Percentiles rank a stretch among this genome's conserved stretches.
phyloP scores from a whole-genome alignment of 306 rosid species.

The Castanospermum australe region DNA sequence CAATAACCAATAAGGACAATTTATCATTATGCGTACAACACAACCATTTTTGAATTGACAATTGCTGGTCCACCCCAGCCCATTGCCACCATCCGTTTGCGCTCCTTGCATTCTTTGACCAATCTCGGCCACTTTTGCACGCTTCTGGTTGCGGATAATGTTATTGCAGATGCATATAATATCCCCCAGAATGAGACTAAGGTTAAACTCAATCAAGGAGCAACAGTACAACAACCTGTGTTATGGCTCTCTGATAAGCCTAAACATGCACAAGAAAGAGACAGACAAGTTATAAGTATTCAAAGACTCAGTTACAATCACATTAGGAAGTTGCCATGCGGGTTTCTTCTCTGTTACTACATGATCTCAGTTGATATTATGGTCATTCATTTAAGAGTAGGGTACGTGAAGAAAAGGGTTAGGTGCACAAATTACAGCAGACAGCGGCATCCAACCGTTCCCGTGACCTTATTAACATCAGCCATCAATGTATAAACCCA shows the following conservation, averaged over 20 bases:
- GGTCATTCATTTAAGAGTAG: conserved; percentile 15
- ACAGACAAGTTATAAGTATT: not conserved
- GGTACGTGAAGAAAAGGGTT: conserved; percentile 21
- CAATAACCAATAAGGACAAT: not conserved
- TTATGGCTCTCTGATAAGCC: not conserved
- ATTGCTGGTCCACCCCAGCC: not conserved
- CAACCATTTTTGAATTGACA: not conserved
- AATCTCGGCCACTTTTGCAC: not conserved
- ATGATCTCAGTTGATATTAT: not conserved
- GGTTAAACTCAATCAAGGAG: not conserved
- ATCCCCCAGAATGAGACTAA: not conserved
- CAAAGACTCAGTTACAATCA: not conserved
- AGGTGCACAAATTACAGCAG: conserved; percentile 48
- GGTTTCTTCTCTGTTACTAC: not conserved
- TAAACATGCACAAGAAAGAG: not conserved
- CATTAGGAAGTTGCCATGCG: not conserved
- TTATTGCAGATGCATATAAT: not conserved
- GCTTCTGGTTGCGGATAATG: not conserved
- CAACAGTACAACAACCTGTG: not conserved
- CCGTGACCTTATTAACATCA: conserved; percentile 42
- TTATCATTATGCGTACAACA: not conserved
- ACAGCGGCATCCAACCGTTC: conserved; percentile 56
- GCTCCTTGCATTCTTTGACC: not conserved
- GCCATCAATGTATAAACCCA: conserved; percentile 45
- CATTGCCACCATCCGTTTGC: not conserved